Percentiles rank a stretch among this genome's conserved stretches.
Evolutionary conservation across 2,329 filamentous ascomycete species (phyloP).

Genomic region (Orbilia ellipsospora): DNA sequence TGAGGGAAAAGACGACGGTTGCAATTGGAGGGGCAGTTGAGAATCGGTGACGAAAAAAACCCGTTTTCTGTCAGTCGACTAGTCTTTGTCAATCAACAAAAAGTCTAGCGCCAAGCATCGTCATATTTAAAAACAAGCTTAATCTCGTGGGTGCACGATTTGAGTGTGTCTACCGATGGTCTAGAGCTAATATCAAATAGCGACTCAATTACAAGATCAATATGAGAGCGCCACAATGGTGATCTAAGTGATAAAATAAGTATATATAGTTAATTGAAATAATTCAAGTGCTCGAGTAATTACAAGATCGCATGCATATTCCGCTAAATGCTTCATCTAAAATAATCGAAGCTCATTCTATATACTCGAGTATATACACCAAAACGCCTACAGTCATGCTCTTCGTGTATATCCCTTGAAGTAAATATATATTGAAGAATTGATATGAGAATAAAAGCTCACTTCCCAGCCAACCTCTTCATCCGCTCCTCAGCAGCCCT

Average conservation of each 20-base stretch:
- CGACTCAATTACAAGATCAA: too few species aligned
- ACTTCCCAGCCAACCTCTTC: constrained; percentile 70
- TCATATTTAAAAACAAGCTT: constrained; percentile 6
- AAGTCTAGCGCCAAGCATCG: constrained; percentile 38
- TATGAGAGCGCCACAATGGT: too few species aligned
- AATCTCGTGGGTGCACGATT: too few species aligned
- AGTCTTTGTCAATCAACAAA: constrained; percentile 8
- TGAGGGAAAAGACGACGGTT: too few species aligned
- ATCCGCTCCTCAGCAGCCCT: constrained; percentile 91
- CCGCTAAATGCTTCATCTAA: too few species aligned
- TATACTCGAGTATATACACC: not conserved
- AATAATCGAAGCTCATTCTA: too few species aligned
- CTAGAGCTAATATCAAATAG: too few species aligned
- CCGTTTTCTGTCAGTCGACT: constrained; percentile 22
- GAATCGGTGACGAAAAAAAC: constrained; percentile 7
- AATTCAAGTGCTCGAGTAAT: too few species aligned
- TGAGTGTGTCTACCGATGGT: too few species aligned
- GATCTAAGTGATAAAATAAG: too few species aligned
- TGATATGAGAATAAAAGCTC: not conserved
- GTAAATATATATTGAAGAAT: not conserved
- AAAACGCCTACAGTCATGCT: constrained; percentile 33
- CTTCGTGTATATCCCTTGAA: constrained; percentile 2
- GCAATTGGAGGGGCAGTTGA: too few species aligned
- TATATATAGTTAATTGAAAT: not conserved
- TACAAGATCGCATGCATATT: too few species aligned